Base-by-base conservation (phyloP, 768 basidiomycete species). In the Tricholoma hemisulphureum region DNA sequence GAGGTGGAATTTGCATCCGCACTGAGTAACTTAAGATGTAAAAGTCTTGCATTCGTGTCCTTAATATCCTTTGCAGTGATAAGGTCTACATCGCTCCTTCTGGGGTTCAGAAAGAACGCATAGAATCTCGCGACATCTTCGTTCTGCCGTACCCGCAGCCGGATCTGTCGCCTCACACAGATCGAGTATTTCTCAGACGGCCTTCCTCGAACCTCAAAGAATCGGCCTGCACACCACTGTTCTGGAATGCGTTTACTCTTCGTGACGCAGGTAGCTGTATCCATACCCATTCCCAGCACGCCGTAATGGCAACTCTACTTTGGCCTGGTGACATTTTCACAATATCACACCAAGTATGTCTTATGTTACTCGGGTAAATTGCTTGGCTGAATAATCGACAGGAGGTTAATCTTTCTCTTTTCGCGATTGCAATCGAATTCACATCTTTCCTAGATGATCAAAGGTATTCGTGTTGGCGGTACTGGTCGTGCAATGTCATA, bases 61-160 rank as follows among this genome's bases (percentile, higher is more conserved):
- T 41, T 54, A 8, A 45, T 29, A 24, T 48, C 26, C 6, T 58
- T 8, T n/a, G 0, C 62, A 88, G 89, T 13, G 83, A 91, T 58
- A 86, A 85, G 59, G 91, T 93, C 18, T 94, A 84, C 74, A 88
- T 94, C 62, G 91, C 92, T 6, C 92, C 93, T 0, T 93, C 91
- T 1, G 91, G 91, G 2, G 93, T 95, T 2, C 93, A 95, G 69
- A 95, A 95, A 66, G 93, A 95, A 62, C 83, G 92, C 13, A 95
- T 95, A 61, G 75, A 83, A 60, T 85, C 92, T 0, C 76, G 74
- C n/a, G 87, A 95, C 70, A 93, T 95, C 51, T 95, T 95, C 62
- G 93, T 95, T 6, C 78, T 95, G 24, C 89, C 91, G 0, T 94
- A 83, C 66, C 88, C 89, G 0, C 87, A 88, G 67, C 69, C 78